These are phyloP conservation scores for Pseudogymnoascus sp. DNA, from an alignment of 2,329 filamentous ascomycete genomes.

Conservation along the genomic window DNA sequence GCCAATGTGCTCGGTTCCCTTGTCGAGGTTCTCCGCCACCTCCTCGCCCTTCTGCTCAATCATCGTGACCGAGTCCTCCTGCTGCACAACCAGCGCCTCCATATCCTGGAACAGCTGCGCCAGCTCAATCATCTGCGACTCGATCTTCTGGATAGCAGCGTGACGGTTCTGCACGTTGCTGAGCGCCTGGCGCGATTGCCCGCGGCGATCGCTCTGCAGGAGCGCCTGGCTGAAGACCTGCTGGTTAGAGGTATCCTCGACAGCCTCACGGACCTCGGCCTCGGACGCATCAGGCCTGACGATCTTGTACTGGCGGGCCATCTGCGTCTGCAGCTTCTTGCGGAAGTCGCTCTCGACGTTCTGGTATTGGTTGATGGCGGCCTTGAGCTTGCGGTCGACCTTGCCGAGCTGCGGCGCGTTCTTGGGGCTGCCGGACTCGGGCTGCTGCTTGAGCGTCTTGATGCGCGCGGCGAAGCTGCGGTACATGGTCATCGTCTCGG, in stretches of 20 bases:
- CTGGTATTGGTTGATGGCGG: conserved; percentile 75
- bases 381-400: conserved; percentile 71
- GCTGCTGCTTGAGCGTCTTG: conserved; percentile 72
- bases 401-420: conserved; percentile 76
- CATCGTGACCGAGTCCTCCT: conserved; percentile 69
- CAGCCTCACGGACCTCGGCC: conserved; percentile 67
- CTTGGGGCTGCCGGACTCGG: conserved; percentile 62
- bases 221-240: conserved; percentile 87
- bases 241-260: conserved; percentile 58
- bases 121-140: conserved; percentile 80
- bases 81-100: conserved; percentile 75
- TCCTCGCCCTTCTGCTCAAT: conserved; percentile 86
- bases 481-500: conserved; percentile 78
- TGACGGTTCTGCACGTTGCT: conserved; percentile 76
- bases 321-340: conserved; percentile 71
- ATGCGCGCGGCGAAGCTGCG: conserved; percentile 71
- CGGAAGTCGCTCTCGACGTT: conserved; percentile 71
- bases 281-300: conserved; percentile 75
- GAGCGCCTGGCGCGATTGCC: conserved; percentile 72
- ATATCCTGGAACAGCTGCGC: conserved; percentile 84
- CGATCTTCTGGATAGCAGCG: conserved; percentile 83
- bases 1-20: conserved; percentile 76
- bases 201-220: conserved; percentile 70
- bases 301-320: conserved; percentile 84
- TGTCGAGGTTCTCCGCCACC: conserved; percentile 72